Conservation (phyloP, 2,329 filamentous ascomycete species). For the Ophiostoma perfectum region DNA sequence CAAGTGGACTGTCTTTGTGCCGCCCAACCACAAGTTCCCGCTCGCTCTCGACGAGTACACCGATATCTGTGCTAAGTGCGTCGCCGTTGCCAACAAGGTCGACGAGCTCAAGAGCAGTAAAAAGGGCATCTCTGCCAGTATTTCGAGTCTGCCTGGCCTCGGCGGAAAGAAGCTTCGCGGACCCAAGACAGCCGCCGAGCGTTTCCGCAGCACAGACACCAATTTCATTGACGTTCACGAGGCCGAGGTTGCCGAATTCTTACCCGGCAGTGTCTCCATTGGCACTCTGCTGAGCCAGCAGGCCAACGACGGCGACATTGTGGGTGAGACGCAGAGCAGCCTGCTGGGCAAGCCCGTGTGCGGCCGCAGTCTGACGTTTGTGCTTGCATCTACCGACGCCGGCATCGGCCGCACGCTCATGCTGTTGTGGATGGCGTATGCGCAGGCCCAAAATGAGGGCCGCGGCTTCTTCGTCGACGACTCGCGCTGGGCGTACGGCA, state of each 20-base stretch:
- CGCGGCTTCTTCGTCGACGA: conserved; percentile 82
- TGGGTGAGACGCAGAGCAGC: conserved; percentile 42
- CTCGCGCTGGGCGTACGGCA: conserved; percentile 74
- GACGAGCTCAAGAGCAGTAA: conserved; percentile 39
- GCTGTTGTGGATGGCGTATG: conserved; percentile 78
- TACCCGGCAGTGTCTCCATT: conserved; percentile 46
- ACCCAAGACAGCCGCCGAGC: conserved; percentile 7
- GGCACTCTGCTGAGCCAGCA: conserved; percentile 31
- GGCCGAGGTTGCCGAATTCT: conserved; percentile 59
- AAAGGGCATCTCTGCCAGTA: neutral
- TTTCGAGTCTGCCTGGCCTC: conserved; percentile 6
- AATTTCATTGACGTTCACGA: conserved; percentile 71
- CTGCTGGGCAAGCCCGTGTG: conserved; percentile 54
- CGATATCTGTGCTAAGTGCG: conserved; percentile 63
- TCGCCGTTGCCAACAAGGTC: conserved; percentile 57
- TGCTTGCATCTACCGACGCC: conserved; percentile 67
- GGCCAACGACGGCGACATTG: conserved; percentile 34
- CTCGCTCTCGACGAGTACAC: conserved; percentile 60
- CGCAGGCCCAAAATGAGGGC: conserved; percentile 66
- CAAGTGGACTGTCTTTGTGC: conserved; percentile 79
- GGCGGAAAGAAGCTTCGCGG: conserved; percentile 6
- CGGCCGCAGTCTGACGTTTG: conserved; percentile 66
- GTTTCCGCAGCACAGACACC: conserved; percentile 42
- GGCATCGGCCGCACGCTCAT: conserved; percentile 73
- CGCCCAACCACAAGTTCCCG: conserved; percentile 60